These are phyloP conservation scores for Amoebophrya sp. DNA, from an alignment of 169 alveolate genomes.

Conservation along the genomic window DNA sequence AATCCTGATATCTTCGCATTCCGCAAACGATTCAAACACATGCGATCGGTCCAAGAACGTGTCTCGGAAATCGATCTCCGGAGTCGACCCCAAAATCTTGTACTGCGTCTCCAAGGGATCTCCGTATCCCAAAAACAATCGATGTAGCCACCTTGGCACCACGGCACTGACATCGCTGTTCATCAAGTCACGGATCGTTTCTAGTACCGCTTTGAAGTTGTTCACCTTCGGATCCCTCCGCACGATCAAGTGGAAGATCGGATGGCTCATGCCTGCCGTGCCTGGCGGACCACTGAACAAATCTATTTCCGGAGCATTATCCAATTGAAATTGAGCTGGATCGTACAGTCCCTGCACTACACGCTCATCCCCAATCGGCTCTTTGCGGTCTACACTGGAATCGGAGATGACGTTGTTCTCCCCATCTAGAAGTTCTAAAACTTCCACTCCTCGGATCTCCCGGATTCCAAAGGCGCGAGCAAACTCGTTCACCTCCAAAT, in stretches of 20 bases:
- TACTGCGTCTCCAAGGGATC: constrained; percentile 57
- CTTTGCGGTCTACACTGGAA: constrained; percentile 46
- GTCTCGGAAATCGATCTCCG: constrained; percentile 49
- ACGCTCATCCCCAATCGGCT: constrained; percentile 58
- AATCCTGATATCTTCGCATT: constrained; percentile 37
- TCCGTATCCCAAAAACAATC: constrained; percentile 67
- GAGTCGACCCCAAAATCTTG: constrained; percentile 42
- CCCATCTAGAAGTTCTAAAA: constrained; percentile 45
- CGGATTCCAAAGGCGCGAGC: constrained; percentile 44
- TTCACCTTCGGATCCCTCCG: constrained; percentile 78
- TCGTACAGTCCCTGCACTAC: constrained; percentile 51
- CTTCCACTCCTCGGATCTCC: constrained; percentile 50
- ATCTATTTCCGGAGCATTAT: constrained; percentile 43
- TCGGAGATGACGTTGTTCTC: constrained; percentile 48
- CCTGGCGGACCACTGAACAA: constrained; percentile 52
- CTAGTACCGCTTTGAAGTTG: constrained; percentile 73
- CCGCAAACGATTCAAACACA: constrained; percentile 50
- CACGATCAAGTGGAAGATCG: constrained; percentile 65
- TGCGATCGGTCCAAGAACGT: constrained; percentile 48
- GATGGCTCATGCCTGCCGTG: too few relatives aligned
- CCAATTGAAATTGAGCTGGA: constrained; percentile 64
- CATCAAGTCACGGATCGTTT: constrained; percentile 67
- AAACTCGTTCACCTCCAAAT: constrained; percentile 26
- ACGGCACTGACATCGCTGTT: constrained; percentile 46
- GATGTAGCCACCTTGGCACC: constrained; percentile 66